Evolutionary conservation across 2,329 filamentous ascomycete species (phyloP).

Genomic region (Byssochlamys sp.): DNA sequence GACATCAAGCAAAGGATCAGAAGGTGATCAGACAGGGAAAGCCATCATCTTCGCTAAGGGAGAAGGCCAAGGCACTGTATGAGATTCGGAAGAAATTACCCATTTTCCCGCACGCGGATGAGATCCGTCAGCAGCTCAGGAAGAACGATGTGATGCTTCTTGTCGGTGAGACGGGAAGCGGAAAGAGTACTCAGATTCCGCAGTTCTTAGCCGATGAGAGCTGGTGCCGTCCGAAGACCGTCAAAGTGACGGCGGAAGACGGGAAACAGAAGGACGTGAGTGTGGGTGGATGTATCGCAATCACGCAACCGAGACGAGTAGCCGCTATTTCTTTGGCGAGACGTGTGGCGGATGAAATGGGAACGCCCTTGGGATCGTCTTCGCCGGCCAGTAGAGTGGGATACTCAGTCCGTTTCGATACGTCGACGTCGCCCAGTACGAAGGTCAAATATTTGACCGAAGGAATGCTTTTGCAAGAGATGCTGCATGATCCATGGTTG

Average conservation of each 20-base stretch:
- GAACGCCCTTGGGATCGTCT: constrained; percentile 50
- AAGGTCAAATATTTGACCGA: constrained; percentile 91
- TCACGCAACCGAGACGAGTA: constrained; percentile 87
- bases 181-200: constrained; percentile 92
- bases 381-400: constrained; percentile 61
- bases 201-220: constrained; percentile 72
- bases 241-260: constrained; percentile 34
- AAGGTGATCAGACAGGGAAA: constrained; percentile 13
- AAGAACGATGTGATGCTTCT: constrained; percentile 69
- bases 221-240: constrained; percentile 61
- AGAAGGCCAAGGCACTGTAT: constrained; percentile 40
- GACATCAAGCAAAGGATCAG: constrained; percentile 7
- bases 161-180: constrained; percentile 88
- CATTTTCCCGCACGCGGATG: constrained; percentile 64
- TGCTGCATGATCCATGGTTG: constrained; percentile 73
- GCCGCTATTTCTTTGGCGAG: constrained; percentile 84
- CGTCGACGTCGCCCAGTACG: constrained; percentile 68
- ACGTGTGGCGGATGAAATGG: constrained; percentile 77
- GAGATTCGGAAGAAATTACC: constrained; percentile 59
- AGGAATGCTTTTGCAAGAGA: constrained; percentile 89
- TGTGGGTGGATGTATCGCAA: constrained; percentile 74
- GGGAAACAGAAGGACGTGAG: constrained; percentile 33
- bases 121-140: constrained; percentile 57
- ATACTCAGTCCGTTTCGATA: constrained; percentile 91
- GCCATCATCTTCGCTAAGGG: constrained; percentile 24